Evolutionary conservation across 1,284 basidiomycete species (phyloP), one percentile per base, ranked within the genome.

Genomic region (Mycosarcoma maydis): DNA sequence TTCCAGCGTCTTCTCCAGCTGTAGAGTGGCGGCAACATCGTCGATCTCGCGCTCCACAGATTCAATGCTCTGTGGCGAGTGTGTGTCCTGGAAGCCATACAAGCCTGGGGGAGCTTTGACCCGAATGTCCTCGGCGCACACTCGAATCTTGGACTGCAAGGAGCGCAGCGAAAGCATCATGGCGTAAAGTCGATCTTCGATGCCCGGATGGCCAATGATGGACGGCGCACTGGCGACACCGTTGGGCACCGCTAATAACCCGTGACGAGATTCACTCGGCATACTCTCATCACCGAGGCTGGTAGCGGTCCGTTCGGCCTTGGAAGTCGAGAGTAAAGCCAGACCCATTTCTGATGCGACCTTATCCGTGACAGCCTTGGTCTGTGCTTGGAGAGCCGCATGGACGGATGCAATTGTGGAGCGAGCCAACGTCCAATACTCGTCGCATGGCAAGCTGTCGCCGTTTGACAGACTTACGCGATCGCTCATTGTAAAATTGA

Each of bases 131-230:
- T 78, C 78, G 11, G 61, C 61, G 45, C 77, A 80, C 16, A 75
- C 74, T 27, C 71, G 62, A 30, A 81, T 67, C 65, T 81, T 81
- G 54, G 75, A 71, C 53, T 81, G 80, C 24, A 81, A 45, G n/a
- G 78, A 69, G 16, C 80, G 76, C 8, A 81, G 70, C n/a, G 64
- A 54, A 5, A 70, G 55, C 27, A 65, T 75, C 66, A 81, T 76
- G 19, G 72, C 68, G 6, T 53, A 30, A 9, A 73, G 57, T n/a
- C 71, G 74, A 39, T 80, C 75, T 23, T 77, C 69, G 20, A 80
- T 42, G 8, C 77, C 75, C 2, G 59, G 53, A 39, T 76, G 72
- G 1, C 57, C 49, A 6, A 33, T 17, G 29, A 64, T 29, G 3
- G 51, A 51, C 19, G 19, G 13, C 9, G 27, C 5, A 43, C 23